Conservation (phyloP, 176 grass and related monocot genomes). For the Otatea glauca region DNA sequence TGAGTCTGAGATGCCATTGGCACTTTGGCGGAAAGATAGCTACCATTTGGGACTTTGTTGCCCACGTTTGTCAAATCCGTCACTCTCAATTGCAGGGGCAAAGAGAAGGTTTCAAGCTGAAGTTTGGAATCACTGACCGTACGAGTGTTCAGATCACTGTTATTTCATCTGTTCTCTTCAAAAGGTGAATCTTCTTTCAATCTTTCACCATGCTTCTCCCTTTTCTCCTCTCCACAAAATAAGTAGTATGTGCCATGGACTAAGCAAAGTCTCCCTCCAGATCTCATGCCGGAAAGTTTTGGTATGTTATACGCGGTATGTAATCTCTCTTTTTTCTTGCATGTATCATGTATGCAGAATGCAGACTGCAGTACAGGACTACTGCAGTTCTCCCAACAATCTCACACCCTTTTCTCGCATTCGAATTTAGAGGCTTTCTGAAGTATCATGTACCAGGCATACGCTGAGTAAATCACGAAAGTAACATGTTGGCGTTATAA, state of each 20-base stretch:
- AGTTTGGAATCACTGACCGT: constrained; percentile 54
- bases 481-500: neutral
- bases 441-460: neutral
- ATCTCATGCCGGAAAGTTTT: constrained; percentile 20
- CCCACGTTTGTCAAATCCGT: constrained; percentile 21
- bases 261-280: neutral
- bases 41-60: constrained; percentile 24
- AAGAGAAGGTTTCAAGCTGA: constrained; percentile 37
- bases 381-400: too few species aligned
- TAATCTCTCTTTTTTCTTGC: neutral
- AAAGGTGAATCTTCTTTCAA: constrained; percentile 25
- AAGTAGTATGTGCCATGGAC: neutral
- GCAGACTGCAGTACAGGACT: too few species aligned
- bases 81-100: constrained; percentile 13
- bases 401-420: neutral
- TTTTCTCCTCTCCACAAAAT: neutral
- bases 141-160: constrained; percentile 55
- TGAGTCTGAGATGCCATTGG: neutral
- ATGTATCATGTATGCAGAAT: neutral
- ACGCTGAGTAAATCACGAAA: neutral
- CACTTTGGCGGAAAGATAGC: constrained; percentile 37
- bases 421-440: neutral
- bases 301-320: neutral
- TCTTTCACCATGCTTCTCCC: neutral
- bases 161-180: neutral